Evolutionary conservation across 495 filamentous ascomycete genomes (phyloP).

Genomic region (Apiosordaria backusii): DNA sequence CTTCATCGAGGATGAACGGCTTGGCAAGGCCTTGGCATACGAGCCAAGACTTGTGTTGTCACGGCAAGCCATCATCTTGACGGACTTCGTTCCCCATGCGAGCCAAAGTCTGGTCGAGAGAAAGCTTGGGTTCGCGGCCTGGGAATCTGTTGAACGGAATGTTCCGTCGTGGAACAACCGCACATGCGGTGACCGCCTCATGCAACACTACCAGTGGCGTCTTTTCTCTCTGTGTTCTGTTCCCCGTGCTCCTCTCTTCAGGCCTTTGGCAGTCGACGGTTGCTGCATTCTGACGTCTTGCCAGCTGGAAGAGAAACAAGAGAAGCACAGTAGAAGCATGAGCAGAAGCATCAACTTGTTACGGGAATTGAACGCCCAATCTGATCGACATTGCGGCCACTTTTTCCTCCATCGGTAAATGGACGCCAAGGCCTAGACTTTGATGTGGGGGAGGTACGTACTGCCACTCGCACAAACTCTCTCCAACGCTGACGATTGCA

Average conservation of each 20-base stretch:
- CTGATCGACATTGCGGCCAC: slow-evolving; percentile 26
- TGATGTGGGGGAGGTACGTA: background rate
- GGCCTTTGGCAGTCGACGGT: too few relatives aligned
- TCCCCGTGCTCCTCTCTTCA: too few relatives aligned
- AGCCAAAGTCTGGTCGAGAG: background rate
- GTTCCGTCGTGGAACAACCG: background rate
- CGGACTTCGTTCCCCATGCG: background rate
- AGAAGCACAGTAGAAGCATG: background rate
- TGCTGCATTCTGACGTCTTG: background rate
- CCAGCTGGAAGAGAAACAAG: background rate
- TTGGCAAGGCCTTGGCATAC: slow-evolving; percentile 15
- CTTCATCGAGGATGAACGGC: slow-evolving; percentile 21
- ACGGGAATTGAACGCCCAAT: slow-evolving; percentile 12
- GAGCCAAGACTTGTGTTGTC: slow-evolving; percentile 5
- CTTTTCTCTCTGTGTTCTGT: too few relatives aligned
- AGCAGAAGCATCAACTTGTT: background rate
- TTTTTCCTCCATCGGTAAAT: slow-evolving; percentile 20
- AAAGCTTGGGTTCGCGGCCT: background rate
- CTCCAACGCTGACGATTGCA: background rate
- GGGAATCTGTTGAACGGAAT: background rate
- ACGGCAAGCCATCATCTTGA: background rate
- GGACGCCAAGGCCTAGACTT: slow-evolving; percentile 23
- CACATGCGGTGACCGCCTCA: background rate
- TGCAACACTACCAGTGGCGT: background rate
- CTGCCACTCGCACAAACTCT: background rate